Conservation (phyloP, 202 grass and related monocot genomes). For the Panicum hallii region DNA sequence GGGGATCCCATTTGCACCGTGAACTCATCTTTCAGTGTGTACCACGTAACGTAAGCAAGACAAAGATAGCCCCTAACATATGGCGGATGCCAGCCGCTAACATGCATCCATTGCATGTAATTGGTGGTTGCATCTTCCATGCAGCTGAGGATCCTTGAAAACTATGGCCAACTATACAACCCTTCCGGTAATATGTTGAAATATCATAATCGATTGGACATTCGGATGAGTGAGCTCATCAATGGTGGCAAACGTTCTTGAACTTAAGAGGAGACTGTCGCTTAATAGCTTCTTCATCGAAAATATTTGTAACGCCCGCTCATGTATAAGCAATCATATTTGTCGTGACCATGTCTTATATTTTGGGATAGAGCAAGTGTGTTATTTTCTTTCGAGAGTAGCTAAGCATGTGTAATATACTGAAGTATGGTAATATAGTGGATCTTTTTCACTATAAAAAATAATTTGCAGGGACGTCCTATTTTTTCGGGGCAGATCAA, state of each 20-base stretch:
- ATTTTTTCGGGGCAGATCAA: too few species aligned
- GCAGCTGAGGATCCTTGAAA: not conserved
- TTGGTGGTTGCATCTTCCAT: not conserved
- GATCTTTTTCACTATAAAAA: not conserved
- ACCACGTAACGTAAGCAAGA: not conserved
- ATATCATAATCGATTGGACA: not conserved
- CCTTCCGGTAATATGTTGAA: not conserved
- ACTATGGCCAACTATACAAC: not conserved
- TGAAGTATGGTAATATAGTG: not conserved
- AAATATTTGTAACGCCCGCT: too few species aligned
- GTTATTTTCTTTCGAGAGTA: too few species aligned
- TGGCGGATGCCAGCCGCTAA: not conserved
- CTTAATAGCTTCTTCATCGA: not conserved
- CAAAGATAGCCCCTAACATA: not conserved
- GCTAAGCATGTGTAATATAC: not conserved
- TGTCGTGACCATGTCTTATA: too few species aligned
- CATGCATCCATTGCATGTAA: too few species aligned
- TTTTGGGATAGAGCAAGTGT: too few species aligned
- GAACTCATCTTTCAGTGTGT: slow-evolving; percentile 21
- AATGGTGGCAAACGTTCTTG: not conserved
- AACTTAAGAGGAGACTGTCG: too few species aligned
- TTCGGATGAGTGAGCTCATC: not conserved
- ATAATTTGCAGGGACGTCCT: too few species aligned
- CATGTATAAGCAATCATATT: not conserved
- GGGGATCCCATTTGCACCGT: slow-evolving; percentile 12